phyloP scores from a whole-genome alignment of 139 green algal genomes.

The Coelastrella sp. region DNA sequence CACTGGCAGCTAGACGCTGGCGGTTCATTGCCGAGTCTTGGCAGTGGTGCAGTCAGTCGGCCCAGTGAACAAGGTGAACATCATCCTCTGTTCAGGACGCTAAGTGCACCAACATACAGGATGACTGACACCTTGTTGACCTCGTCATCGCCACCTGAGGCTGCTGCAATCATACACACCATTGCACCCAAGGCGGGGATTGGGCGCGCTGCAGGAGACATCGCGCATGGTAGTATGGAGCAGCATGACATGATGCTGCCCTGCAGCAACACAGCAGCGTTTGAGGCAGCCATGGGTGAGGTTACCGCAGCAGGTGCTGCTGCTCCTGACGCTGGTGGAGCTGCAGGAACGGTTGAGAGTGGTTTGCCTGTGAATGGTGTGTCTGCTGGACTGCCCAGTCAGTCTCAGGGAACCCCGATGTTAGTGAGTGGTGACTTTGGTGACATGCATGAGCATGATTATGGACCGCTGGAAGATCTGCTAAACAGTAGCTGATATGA shows the following conservation, averaged over 20 bases:
- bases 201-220: too few relatives aligned
- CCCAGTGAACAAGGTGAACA: neutral
- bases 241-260: too few relatives aligned
- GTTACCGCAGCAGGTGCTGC: neutral
- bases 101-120: constrained; percentile 19
- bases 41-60: too few relatives aligned
- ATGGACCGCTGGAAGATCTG: too few relatives aligned
- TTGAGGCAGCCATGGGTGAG: neutral
- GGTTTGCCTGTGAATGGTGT: neutral
- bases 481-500: too few relatives aligned
- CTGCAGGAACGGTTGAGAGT: neutral
- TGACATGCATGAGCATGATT: neutral
- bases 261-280: too few relatives aligned
- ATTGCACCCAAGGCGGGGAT: too few relatives aligned
- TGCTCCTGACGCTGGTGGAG: neutral
- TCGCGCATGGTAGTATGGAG: neutral
- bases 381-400: neutral
- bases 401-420: neutral
- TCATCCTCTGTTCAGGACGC: neutral
- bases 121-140: neutral
- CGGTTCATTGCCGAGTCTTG: too few relatives aligned
- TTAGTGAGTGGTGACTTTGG: neutral
- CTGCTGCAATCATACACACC: too few relatives aligned
- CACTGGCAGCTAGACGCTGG: too few relatives aligned
- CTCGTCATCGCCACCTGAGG: neutral